Evolutionary conservation across 305 asterid genomes (phyloP).

Genomic region (Caryopteris hybrid): DNA sequence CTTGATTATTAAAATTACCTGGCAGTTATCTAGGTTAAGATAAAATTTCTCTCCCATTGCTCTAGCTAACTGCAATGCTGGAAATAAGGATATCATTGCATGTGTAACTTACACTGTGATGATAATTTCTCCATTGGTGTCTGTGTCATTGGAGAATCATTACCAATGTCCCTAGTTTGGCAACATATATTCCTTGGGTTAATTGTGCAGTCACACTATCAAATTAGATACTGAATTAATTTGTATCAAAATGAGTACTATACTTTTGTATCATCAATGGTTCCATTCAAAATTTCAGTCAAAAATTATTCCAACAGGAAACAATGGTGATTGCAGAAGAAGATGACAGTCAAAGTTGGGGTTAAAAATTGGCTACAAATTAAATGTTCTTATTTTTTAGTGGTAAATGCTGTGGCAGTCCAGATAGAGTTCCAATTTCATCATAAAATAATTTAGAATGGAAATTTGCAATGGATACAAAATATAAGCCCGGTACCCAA

Average conservation of each 20-base stretch:
- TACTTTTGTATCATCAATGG: neutral
- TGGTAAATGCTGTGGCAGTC: neutral
- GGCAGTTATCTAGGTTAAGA: neutral
- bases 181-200: neutral
- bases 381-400: neutral
- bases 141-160: too few relatives aligned
- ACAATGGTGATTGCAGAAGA: neutral
- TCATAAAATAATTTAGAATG: neutral
- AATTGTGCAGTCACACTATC: neutral
- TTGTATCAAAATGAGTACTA: neutral
- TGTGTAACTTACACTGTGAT: neutral
- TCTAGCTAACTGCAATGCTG: neutral
- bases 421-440: neutral
- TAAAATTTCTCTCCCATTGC: neutral
- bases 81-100: neutral
- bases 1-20: neutral
- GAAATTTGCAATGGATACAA: too few relatives aligned
- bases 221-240: neutral
- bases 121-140: neutral
- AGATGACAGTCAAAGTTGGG: neutral
- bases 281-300: neutral
- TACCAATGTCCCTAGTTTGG: neutral
- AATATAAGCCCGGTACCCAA: neutral
- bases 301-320: neutral
- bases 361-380: neutral